Base-by-base conservation (phyloP, 2,329 filamentous ascomycete genomes). In the Dendryphion nanum region DNA sequence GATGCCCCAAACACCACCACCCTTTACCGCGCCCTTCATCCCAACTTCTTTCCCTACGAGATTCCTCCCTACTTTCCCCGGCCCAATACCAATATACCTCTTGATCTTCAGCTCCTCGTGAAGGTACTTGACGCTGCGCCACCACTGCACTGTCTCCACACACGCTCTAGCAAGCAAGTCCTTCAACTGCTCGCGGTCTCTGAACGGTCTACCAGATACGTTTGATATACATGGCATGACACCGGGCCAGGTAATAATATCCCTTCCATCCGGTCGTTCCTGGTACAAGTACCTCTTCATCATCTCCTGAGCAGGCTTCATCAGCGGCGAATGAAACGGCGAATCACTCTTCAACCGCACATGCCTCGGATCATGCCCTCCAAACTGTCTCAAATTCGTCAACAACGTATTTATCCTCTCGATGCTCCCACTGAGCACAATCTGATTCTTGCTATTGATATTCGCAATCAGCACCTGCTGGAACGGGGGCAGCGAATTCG, bases 11-110 rank as follows among this genome's bases (percentile, higher is more conserved):
- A 96, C 90, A 2, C 91, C 91, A 33, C 89, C 90, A 2, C 89
- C 89, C 61, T 91, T 94, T 33, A 91, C 79, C 13, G 78, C 71
- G 38, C 93, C 87, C 55, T 84, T 79, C 81, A 93, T 90, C 7
- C 89, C 90, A 3, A 96, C 90, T 68, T 96, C 91, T 67, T 96
- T 96, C 10, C 90, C 89, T 1, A 97, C 90, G 6, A 97, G 73
- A 62, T 96, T 96, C 40, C 90, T 77, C 1, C 91, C 91, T 2
- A 97, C 91, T 63, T 95, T 95, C 4, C 91, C 91, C 0, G 91
- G 91, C 1, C 91, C 91, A 45, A 97, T 88, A 30, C 91, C 91
- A 34, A 97, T 78, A 85, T 91, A 96, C 39, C 90, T 75, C 53
- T 83, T 76, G 14, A 95, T 86, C 46, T 83, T 83, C 57, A 84